phyloP scores from a whole-genome alignment of 2,329 filamentous ascomycete genomes.

The Alternaria sp. region DNA sequence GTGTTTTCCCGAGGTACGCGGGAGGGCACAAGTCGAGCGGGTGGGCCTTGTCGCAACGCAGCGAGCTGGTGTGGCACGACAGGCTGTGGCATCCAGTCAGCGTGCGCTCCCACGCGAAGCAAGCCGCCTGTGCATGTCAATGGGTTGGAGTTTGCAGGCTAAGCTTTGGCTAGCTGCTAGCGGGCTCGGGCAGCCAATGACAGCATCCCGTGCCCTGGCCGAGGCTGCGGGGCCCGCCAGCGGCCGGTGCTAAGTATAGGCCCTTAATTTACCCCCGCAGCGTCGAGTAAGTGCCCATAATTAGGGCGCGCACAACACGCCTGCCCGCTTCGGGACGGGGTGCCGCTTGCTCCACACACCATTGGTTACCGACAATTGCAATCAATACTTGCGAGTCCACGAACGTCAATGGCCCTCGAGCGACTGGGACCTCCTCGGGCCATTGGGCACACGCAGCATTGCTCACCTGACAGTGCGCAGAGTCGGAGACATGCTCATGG shows the following conservation, averaged over 20 bases:
- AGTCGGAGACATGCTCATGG: conserved; percentile 30
- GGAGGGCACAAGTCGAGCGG: conserved; percentile 16
- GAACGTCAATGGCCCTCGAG: conserved; percentile 47
- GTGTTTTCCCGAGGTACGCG: conserved; percentile 39
- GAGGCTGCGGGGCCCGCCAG: conserved; percentile 32
- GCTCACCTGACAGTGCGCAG: conserved; percentile 47
- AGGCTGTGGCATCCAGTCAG: conserved; percentile 46
- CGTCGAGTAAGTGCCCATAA: conserved; percentile 41
- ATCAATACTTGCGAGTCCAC: conserved; percentile 50
- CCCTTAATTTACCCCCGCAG: conserved; percentile 45
- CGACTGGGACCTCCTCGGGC: conserved; percentile 38
- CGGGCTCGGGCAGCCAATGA: conserved; percentile 38
- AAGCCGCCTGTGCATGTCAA: conserved; percentile 37
- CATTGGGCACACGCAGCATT: conserved; percentile 18
- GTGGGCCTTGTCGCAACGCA: conserved; percentile 40
- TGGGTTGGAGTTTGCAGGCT: conserved; percentile 47
- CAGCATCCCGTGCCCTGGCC: conserved; percentile 30
- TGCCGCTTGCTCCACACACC: conserved; percentile 19
- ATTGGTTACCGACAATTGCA: conserved; percentile 49
- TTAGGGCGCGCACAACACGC: conserved; percentile 34
- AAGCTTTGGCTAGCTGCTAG: conserved; percentile 50
- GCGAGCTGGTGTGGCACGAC: conserved; percentile 39
- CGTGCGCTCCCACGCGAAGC: conserved; percentile 41
- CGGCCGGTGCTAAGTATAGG: conserved; percentile 42
- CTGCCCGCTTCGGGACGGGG: conserved; percentile 25